Base-by-base conservation (phyloP, 2,329 filamentous ascomycete genomes). In the Aspergillus terreus region DNA sequence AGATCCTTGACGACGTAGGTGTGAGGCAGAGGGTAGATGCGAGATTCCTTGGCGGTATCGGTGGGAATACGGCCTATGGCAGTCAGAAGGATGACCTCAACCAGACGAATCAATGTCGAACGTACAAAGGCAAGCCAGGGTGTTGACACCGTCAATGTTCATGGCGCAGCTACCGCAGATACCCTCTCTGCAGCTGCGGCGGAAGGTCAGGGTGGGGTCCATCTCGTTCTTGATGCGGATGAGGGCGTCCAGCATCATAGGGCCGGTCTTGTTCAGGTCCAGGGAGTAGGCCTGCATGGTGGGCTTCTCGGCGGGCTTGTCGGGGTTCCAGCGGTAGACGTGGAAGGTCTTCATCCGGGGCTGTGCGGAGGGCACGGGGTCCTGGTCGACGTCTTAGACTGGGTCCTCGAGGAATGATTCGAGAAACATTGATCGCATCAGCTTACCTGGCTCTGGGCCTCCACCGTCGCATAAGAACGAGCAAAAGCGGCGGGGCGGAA, bases 121-220 rank as follows among this genome's bases (percentile, higher is more conserved):
- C 88, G 64, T 89, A 96, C 94, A 99, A 71, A 99, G 79, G 77
- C 94, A 99, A 63, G 94, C 94, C 66, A 99, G 78, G 52, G 94
- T 99, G 80, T 99, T 99, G 68, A 95, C 88, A 73, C 94, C 94
- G 74, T 97, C 95, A 73, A 99, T 97, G 82, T 99, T 99, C 94
- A 99, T 99, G 62, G 94, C 94, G 73, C 94, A 99, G 75, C 90
- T 95, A 62, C 94, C 94, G 71, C 94, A 99, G 68, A 99, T 99
- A 64, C 94, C 94, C 82, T 99, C 94, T 77, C 94, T 83, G 79
- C 94, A 99, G 75, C 89, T 95, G 74, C 94, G 79, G 71, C 94
- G 84, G 82, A 99, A 99, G 49, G 94, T 97, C 67, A 99, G 77
- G 43, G 94, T 97, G 47, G 94, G 91, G 75, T 99, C 94, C 58